Base-by-base conservation (phyloP, 768 basidiomycete species). In the Boletus fagicola region DNA sequence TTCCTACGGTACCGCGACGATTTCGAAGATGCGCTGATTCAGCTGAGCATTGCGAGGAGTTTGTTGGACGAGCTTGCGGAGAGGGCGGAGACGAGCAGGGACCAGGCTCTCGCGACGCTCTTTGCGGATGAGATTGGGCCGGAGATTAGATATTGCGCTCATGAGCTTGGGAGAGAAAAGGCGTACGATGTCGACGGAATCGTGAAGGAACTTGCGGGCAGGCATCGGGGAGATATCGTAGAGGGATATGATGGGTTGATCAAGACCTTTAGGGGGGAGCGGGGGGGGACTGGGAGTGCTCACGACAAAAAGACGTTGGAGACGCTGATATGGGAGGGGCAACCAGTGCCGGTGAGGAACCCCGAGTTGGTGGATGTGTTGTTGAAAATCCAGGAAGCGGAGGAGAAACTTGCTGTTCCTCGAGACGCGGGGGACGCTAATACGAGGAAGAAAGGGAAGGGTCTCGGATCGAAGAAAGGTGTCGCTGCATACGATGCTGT, bases 341-440 rank as follows among this genome's bases (percentile, higher is more conserved):
- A 88, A 63, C 83, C 83, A 0, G 84, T 98, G 7, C 92, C 94
- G 18, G 80, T 97, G 45, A 82, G 95, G 53, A 94, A 89, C 65
- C 92, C 93, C 0, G 94, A 98, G 72, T 76, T 98, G 56, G 95
- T 97, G 47, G 90, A 88, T 65, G 90, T 91, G 31, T 75, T 97
- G 54, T 73, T 92, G 60, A 88, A 83, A 62, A 88, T 96, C 4
- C 92, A 95, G 65, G 83, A 87, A 18, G 90, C 88, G 1, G 83
- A 94, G 65, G 75, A 72, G 10, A 82, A 78, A 58, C 74, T 97
- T 45, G 74, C 74, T 30, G 75, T 74, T 28, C 68, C 72, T 54
- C 71, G 65, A 31, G 66, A 67, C 15, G 26, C 57, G 1, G 67
- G 44, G 28, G 60, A 58, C 13, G 69, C 66, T 48, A 72, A 76